phyloP scores from a whole-genome alignment of 805 yeast genomes.

The Priceomyces melissophilus region DNA sequence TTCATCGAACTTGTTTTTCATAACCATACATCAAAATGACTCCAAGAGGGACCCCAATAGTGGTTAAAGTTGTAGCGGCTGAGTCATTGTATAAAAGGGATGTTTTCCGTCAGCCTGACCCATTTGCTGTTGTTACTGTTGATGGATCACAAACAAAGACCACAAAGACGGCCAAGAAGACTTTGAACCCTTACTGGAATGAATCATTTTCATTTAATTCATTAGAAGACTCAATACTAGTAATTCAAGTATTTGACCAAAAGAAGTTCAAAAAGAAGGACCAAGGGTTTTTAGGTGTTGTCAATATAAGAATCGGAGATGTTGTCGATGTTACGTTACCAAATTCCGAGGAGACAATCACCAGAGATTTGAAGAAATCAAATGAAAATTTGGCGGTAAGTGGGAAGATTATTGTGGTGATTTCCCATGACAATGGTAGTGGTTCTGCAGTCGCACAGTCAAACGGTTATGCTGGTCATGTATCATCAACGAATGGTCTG shows the following conservation, averaged over 20 bases:
- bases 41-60: slow-evolving; percentile 30
- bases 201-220: slow-evolving; percentile 77
- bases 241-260: slow-evolving; percentile 94
- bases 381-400: slow-evolving; percentile 91
- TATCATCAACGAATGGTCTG: slow-evolving; percentile 8
- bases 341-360: slow-evolving; percentile 74
- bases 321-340: slow-evolving; percentile 63
- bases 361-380: slow-evolving; percentile 86
- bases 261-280: slow-evolving; percentile 97
- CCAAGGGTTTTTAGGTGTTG: slow-evolving; percentile 97
- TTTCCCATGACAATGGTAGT: slow-evolving; percentile 42
- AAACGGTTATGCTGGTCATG: slow-evolving; percentile 14
- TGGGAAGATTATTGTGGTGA: slow-evolving; percentile 81
- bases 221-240: slow-evolving; percentile 80
- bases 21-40: neutral
- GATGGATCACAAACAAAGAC: slow-evolving; percentile 96
- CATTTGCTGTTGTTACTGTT: slow-evolving; percentile 95
- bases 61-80: slow-evolving; percentile 86
- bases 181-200: slow-evolving; percentile 97
- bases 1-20: no score
- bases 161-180: slow-evolving; percentile 89
- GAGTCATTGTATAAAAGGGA: slow-evolving; percentile 95
- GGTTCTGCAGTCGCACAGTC: slow-evolving; percentile 15
- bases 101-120: slow-evolving; percentile 94
- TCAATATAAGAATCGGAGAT: slow-evolving; percentile 86